These are phyloP conservation scores for Erodium moschatum DNA, from an alignment of 441 rosid species.

Conservation along the genomic window DNA sequence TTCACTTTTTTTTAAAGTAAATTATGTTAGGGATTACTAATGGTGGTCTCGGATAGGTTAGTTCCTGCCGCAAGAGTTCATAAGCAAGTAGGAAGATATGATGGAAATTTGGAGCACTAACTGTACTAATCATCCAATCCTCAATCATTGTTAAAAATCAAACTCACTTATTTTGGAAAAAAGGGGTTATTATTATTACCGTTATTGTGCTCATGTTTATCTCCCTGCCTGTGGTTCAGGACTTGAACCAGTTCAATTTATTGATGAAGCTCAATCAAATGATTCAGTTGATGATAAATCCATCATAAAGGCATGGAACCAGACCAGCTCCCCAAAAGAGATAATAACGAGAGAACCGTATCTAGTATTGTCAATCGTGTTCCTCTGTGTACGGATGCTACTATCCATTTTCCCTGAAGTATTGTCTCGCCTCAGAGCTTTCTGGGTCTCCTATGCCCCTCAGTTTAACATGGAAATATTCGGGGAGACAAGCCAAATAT, in stretches of 20 bases:
- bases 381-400: conserved; percentile 42
- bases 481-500: conserved; percentile 63
- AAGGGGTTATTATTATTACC: background rate
- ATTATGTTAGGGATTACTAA: too few relatives aligned
- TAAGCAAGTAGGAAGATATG: too few relatives aligned
- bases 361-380: conserved; percentile 41
- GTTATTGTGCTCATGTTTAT: conserved; percentile 7
- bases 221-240: conserved; percentile 31
- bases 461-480: conserved; percentile 71
- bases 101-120: too few relatives aligned
- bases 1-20: too few relatives aligned
- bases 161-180: too few relatives aligned
- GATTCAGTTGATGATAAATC: conserved; percentile 20
- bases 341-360: conserved; percentile 46
- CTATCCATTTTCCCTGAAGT: conserved; percentile 38
- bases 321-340: conserved; percentile 28
- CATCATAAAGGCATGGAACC: conserved; percentile 28
- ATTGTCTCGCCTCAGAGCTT: conserved; percentile 40
- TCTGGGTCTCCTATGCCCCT: conserved; percentile 48
- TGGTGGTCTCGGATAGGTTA: too few relatives aligned
- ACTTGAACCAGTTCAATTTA: conserved; percentile 42
- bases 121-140: too few relatives aligned
- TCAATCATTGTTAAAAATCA: too few relatives aligned
- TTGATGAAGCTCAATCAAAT: conserved; percentile 26
- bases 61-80: too few relatives aligned